Evolutionary conservation across 441 rosid species (phyloP).

Genomic region (Erodium trifolium): DNA sequence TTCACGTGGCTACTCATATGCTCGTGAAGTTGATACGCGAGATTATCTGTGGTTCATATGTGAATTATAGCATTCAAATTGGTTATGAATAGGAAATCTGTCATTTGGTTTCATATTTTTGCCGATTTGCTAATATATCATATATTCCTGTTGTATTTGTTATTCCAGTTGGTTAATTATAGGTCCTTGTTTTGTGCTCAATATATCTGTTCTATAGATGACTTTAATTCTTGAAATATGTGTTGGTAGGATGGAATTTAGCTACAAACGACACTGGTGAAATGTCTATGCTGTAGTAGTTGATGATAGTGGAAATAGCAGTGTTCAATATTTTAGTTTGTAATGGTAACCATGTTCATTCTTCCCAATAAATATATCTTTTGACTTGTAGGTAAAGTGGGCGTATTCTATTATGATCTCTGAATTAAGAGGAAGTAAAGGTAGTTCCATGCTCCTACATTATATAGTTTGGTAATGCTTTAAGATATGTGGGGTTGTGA

Average conservation of each 20-base stretch:
- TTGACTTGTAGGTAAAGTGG: constrained; percentile 96
- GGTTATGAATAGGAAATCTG: background rate
- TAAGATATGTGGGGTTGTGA: constrained; percentile 26
- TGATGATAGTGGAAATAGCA: constrained; percentile 24
- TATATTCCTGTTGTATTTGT: background rate
- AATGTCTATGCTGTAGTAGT: background rate
- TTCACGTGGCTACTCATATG: constrained; percentile 16
- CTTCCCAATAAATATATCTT: constrained; percentile 85
- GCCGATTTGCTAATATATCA: background rate
- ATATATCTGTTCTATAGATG: no score
- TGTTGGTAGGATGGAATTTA: no score
- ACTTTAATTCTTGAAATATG: background rate
- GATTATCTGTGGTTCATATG: background rate
- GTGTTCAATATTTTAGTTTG: constrained; percentile 13
- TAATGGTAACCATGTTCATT: constrained; percentile 53
- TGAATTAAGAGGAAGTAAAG: constrained; percentile 95
- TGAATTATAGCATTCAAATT: background rate
- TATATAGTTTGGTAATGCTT: constrained; percentile 37
- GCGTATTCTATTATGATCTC: constrained; percentile 92
- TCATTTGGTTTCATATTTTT: background rate
- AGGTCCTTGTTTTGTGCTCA: background rate
- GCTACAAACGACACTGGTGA: background rate
- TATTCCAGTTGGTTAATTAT: background rate
- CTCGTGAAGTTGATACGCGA: background rate
- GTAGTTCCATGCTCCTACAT: constrained; percentile 66